Evolutionary conservation across 2,329 filamentous ascomycete genomes (phyloP).

Genomic region (Penicillium sp.): DNA sequence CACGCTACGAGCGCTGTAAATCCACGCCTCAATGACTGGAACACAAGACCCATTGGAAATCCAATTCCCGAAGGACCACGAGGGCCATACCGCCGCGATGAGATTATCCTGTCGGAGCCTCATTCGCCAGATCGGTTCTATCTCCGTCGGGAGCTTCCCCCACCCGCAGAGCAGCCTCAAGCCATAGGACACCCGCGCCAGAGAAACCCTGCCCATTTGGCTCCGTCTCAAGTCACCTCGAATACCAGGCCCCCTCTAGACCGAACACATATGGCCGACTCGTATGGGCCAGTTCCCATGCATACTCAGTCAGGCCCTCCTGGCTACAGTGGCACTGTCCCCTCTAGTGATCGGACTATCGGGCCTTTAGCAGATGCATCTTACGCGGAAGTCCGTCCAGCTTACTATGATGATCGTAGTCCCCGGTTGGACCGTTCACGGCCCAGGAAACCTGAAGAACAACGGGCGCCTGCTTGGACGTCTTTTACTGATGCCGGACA

Average conservation of each 20-base stretch:
- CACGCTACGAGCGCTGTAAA: conserved; percentile 29
- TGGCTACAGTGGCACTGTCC: conserved; percentile 26
- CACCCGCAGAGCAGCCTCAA: conserved; percentile 28
- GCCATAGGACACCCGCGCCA: conserved; percentile 28
- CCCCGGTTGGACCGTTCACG: conserved; percentile 21
- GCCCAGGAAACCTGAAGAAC: conserved; percentile 20
- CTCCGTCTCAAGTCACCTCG: conserved; percentile 23
- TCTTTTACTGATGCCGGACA: conserved; percentile 27
- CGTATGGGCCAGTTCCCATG: conserved; percentile 23
- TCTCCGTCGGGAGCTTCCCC: conserved; percentile 33
- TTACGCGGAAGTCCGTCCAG: conserved; percentile 24
- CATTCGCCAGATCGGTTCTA: conserved; percentile 29
- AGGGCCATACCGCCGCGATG: conserved; percentile 28
- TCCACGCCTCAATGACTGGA: conserved; percentile 20
- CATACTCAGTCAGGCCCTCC: conserved; percentile 24
- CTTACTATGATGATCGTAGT: conserved; percentile 31
- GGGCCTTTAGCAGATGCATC: conserved; percentile 26
- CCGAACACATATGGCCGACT: conserved; percentile 26
- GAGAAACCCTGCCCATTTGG: conserved; percentile 22
- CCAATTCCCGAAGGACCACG: conserved; percentile 28
- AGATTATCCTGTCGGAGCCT: conserved; percentile 23
- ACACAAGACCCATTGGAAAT: conserved; percentile 21
- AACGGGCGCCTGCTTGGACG: conserved; percentile 24
- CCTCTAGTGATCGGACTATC: conserved; percentile 28
- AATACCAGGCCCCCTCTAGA: conserved; percentile 27